Evolutionary conservation across 768 basidiomycete genomes (phyloP).

Genomic region (Leucocoprinus sp.): DNA sequence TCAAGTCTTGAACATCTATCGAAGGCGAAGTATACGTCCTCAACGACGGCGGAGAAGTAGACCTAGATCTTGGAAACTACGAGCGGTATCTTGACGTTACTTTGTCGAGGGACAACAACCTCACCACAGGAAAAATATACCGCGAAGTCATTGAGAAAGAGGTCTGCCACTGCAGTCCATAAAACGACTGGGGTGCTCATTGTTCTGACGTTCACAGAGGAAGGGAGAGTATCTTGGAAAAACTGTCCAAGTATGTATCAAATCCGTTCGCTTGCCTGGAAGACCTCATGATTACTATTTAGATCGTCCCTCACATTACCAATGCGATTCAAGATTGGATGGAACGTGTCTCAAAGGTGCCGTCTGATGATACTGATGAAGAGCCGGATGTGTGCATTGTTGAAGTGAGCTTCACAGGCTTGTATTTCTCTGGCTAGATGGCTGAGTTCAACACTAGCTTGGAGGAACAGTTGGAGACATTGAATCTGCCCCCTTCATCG

Average conservation of each 20-base stretch:
- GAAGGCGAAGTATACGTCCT: constrained; percentile 93
- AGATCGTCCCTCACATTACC: constrained; percentile 95
- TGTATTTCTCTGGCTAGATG: background rate
- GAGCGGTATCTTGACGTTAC: constrained; percentile 97
- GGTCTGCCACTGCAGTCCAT: constrained; percentile 40
- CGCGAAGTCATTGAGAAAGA: constrained; percentile 94
- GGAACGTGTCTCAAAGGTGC: constrained; percentile 87
- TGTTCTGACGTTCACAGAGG: constrained; percentile 34
- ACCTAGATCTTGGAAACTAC: constrained; percentile 96
- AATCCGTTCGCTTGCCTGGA: background rate
- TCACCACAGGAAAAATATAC: constrained; percentile 98
- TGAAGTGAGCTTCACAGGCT: constrained; percentile 49
- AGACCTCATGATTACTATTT: constrained; percentile 4
- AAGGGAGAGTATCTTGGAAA: constrained; percentile 90
- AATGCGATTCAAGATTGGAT: constrained; percentile 99
- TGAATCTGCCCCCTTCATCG: constrained; percentile 95
- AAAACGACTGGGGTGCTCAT: background rate
- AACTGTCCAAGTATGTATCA: constrained; percentile 72
- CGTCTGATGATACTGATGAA: constrained; percentile 89
- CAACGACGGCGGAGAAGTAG: constrained; percentile 97
- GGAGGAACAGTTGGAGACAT: constrained; percentile 99
- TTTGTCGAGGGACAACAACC: constrained; percentile 90
- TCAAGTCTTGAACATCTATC: constrained; percentile 18
- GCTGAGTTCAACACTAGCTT: constrained; percentile 45
- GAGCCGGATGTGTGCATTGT: constrained; percentile 96